Evolutionary conservation across 371 early-diverging fungal species (phyloP).

Genomic region (Lichtheimia hyalospora): DNA sequence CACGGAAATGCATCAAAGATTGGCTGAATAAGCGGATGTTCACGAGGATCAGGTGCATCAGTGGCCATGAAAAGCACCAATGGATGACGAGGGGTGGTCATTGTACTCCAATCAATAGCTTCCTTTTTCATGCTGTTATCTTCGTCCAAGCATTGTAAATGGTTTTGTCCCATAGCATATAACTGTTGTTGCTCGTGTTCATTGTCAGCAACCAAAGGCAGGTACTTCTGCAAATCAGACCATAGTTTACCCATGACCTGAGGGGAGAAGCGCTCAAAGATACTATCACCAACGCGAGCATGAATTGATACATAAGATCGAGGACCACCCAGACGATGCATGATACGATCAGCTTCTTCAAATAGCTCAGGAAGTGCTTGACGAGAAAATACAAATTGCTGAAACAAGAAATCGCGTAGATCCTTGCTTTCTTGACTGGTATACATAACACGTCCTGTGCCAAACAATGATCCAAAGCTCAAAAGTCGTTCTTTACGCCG

Average conservation of each 20-base stretch:
- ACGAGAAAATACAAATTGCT: conserved; percentile 32
- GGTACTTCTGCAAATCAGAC: conserved; percentile 30
- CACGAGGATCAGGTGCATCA: conserved; percentile 31
- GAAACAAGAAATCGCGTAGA: conserved; percentile 20
- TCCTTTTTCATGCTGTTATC: background rate
- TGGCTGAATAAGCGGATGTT: conserved; percentile 12
- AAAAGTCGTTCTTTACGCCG: conserved; percentile 44
- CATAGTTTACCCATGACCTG: conserved; percentile 32
- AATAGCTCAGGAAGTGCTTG: conserved; percentile 32
- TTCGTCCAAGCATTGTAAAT: conserved; percentile 7
- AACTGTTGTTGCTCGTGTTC: background rate
- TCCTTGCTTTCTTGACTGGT: conserved; percentile 36
- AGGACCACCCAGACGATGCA: conserved; percentile 49
- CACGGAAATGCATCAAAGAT: conserved; percentile 36
- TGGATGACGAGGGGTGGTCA: conserved; percentile 18
- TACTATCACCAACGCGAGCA: conserved; percentile 54
- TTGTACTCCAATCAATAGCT: conserved; percentile 22
- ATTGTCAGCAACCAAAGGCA: conserved; percentile 18
- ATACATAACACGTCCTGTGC: conserved; percentile 50
- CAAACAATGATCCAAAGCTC: conserved; percentile 62
- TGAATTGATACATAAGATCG: conserved; percentile 51
- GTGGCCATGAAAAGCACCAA: conserved; percentile 47
- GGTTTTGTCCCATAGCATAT: too few relatives aligned
- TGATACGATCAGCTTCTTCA: conserved; percentile 46
- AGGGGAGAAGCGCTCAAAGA: conserved; percentile 40